These are phyloP conservation scores for Dictyophora rubrovolvata DNA, from an alignment of 768 basidiomycete genomes.

Conservation along the genomic window DNA sequence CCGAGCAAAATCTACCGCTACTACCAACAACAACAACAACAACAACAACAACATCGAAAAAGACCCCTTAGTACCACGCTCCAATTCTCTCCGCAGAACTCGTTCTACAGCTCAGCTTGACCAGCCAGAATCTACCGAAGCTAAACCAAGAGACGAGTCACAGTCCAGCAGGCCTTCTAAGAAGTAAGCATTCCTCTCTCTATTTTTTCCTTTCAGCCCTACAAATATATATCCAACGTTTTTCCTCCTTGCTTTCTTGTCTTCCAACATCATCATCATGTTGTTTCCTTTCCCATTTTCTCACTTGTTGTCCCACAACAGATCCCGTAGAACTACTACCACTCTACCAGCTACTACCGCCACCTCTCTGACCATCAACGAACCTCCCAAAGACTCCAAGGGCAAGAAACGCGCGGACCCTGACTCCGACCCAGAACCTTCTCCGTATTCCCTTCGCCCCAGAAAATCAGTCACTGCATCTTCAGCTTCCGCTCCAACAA, in stretches of 20 bases:
- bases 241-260: no score
- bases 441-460: slow-evolving; percentile 60
- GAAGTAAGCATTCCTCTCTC: neutral
- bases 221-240: no score
- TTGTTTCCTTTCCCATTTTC: neutral
- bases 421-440: slow-evolving; percentile 28
- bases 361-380: slow-evolving; percentile 58
- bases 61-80: neutral
- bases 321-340: slow-evolving; percentile 42
- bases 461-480: slow-evolving; percentile 2
- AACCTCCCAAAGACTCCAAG: slow-evolving; percentile 64
- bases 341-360: slow-evolving; percentile 31
- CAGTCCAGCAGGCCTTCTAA: neutral
- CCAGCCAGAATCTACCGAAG: slow-evolving; percentile 2
- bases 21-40: neutral
- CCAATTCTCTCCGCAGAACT: neutral
- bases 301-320: slow-evolving; percentile 25
- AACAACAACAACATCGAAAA: neutral
- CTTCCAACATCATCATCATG: no score
- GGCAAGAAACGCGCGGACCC: slow-evolving; percentile 84
- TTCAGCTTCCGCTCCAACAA: slow-evolving; percentile 28
- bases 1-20: neutral
- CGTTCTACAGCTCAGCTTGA: slow-evolving; percentile 9
- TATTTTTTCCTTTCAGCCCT: neutral
- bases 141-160: slow-evolving; percentile 4